Conservation (phyloP, 2,329 filamentous ascomycete genomes). For the Phyllosticta citriasiana region DNA sequence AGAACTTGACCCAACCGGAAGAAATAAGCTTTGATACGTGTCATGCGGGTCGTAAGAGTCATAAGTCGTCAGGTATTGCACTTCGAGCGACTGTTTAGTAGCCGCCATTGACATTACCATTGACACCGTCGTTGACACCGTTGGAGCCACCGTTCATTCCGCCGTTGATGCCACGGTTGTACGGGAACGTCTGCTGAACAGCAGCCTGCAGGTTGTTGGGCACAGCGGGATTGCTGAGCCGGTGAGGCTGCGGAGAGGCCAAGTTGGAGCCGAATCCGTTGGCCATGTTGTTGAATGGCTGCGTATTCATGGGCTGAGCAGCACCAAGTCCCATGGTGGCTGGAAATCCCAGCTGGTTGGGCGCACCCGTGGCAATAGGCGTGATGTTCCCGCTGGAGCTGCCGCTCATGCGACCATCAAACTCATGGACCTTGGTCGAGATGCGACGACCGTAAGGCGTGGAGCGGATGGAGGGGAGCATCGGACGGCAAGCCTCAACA, state of each 20-base stretch:
- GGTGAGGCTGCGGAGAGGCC: constrained; percentile 10
- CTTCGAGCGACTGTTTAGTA: not conserved
- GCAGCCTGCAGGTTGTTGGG: constrained; percentile 27
- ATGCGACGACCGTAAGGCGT: constrained; percentile 94
- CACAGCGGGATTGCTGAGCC: constrained; percentile 21
- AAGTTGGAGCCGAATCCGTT: constrained; percentile 8
- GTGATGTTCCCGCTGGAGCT: constrained; percentile 5
- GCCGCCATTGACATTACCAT: not conserved
- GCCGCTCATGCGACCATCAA: constrained; percentile 27
- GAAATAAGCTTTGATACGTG: not conserved
- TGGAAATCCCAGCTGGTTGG: constrained; percentile 1
- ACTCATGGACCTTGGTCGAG: constrained; percentile 68
- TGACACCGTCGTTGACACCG: not conserved
- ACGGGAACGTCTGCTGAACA: constrained; percentile 20
- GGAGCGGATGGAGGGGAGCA: constrained; percentile 73
- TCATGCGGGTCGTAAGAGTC: not conserved
- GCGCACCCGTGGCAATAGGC: not conserved
- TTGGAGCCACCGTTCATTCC: not conserved
- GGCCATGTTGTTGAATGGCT: constrained; percentile 4
- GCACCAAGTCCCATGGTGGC: not conserved
- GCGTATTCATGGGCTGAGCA: not conserved
- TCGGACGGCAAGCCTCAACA: constrained; percentile 75
- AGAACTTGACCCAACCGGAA: not conserved
- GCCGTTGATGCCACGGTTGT: not conserved
- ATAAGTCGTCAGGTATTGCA: not conserved